Conservation (phyloP, 495 filamentous ascomycete genomes). For the Aspergillus funiculosus region DNA sequence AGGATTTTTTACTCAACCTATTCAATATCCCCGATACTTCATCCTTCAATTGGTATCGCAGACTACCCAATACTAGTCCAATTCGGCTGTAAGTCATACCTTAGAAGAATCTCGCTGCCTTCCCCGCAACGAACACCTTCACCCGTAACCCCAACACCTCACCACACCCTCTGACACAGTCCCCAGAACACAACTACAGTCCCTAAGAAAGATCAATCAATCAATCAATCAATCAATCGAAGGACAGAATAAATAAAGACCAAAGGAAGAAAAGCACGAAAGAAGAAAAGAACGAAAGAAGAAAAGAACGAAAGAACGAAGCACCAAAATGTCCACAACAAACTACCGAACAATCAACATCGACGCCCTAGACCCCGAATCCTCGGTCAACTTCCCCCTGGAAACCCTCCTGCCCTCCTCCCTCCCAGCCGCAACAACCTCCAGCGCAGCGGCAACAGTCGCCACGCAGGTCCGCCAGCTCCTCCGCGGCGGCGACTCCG, state of each 20-base stretch:
- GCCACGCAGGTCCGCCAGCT: conserved; percentile 77
- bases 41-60: too few relatives aligned
- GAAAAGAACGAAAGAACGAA: conserved; percentile 4
- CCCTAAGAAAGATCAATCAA: too few relatives aligned
- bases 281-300: background rate
- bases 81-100: too few relatives aligned
- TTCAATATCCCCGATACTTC: too few relatives aligned
- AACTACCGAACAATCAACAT: conserved; percentile 95
- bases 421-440: conserved; percentile 52
- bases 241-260: too few relatives aligned
- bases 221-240: too few relatives aligned
- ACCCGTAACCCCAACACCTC: too few relatives aligned
- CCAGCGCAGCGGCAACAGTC: conserved; percentile 65
- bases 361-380: conserved; percentile 84
- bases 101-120: conserved; percentile 3
- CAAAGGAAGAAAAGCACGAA: too few relatives aligned
- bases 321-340: conserved; percentile 47
- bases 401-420: conserved; percentile 69
- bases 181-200: too few relatives aligned
- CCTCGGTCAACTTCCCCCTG: conserved; percentile 77
- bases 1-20: too few relatives aligned
- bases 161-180: too few relatives aligned
- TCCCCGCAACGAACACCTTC: conserved; percentile 2
- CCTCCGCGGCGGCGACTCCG: conserved; percentile 74
- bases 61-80: too few relatives aligned